Evolutionary conservation across 352 stramenopile species (phyloP).

Genomic region (Blastocystis hominis): DNA sequence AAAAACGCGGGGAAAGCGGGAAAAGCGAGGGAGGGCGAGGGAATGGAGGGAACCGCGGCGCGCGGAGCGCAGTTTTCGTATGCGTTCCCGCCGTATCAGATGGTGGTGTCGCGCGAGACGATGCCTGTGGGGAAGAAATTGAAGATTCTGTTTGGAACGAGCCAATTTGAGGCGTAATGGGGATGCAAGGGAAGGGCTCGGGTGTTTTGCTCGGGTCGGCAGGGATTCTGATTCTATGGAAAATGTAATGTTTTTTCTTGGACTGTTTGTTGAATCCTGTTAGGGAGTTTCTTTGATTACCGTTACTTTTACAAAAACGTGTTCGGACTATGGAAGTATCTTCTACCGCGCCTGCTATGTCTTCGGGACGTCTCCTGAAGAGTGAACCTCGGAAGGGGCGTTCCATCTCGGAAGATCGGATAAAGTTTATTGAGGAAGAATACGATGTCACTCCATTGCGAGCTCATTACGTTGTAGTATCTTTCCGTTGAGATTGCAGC

Average conservation of each 20-base stretch:
- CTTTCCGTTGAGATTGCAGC: background rate
- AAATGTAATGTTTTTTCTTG: background rate
- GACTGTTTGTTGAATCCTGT: background rate
- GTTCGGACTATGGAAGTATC: background rate
- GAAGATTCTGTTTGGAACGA: constrained; percentile 33
- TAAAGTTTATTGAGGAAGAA: constrained; percentile 8
- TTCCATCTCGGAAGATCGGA: background rate
- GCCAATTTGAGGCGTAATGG: constrained; percentile 11
- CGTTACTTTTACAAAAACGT: background rate
- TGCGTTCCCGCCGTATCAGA: constrained; percentile 9
- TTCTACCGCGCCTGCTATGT: background rate
- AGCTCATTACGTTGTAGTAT: background rate
- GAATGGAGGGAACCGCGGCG: background rate
- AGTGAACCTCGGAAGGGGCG: background rate
- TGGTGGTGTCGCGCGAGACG: background rate
- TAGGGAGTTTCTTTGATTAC: background rate
- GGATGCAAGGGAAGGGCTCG: background rate
- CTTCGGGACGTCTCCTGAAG: constrained; percentile 10
- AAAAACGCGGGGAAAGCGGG: background rate
- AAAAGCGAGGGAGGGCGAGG: background rate
- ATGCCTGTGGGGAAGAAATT: constrained; percentile 22
- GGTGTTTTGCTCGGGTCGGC: background rate
- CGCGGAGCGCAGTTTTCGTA: background rate
- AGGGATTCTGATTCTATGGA: background rate
- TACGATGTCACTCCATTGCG: background rate